phyloP scores from a whole-genome alignment of 2,329 filamentous ascomycete species.

The Plenodomus biglobosus region DNA sequence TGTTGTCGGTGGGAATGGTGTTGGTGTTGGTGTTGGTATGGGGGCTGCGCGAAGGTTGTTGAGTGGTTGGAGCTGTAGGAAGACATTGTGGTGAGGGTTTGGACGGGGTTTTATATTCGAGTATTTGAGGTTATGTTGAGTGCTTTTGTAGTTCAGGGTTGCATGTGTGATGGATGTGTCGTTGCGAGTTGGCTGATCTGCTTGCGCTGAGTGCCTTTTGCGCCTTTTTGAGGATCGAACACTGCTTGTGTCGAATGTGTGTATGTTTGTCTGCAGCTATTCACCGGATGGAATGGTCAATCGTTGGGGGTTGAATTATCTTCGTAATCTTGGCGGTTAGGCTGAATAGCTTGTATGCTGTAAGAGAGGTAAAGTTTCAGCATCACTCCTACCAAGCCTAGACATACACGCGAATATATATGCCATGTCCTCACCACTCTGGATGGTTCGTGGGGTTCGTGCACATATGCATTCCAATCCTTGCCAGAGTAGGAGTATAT shows the following conservation, averaged over 20 bases:
- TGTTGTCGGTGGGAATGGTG: conserved; percentile 9
- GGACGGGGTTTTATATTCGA: too few relatives aligned
- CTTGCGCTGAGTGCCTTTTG: neutral
- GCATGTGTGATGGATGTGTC: conserved; percentile 3
- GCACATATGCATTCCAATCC: conserved; percentile 10
- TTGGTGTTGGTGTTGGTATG: conserved; percentile 5
- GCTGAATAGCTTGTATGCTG: neutral
- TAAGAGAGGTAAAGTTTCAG: neutral
- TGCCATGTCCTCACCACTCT: conserved; percentile 1
- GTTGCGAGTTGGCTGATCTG: neutral
- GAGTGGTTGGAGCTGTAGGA: conserved; percentile 25
- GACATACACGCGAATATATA: conserved; percentile 7
- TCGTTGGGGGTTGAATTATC: neutral
- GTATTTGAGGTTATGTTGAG: neutral
- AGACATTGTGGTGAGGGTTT: conserved; percentile 17
- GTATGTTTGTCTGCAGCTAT: conserved; percentile 2
- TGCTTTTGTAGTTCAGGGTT: neutral
- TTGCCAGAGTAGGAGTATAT: conserved; percentile 1
- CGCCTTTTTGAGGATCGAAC: conserved; percentile 11
- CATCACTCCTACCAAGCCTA: neutral
- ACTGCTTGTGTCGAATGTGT: conserved; percentile 15
- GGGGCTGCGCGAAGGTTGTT: conserved; percentile 12
- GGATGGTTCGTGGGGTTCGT: conserved; percentile 7
- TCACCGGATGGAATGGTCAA: neutral
- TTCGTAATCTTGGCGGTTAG: neutral